A percentile compares a stretch with the other conserved stretches of the same genome.
Evolutionary conservation across 495 filamentous ascomycete species (phyloP).

Genomic region (Cryomyces antarcticus): DNA sequence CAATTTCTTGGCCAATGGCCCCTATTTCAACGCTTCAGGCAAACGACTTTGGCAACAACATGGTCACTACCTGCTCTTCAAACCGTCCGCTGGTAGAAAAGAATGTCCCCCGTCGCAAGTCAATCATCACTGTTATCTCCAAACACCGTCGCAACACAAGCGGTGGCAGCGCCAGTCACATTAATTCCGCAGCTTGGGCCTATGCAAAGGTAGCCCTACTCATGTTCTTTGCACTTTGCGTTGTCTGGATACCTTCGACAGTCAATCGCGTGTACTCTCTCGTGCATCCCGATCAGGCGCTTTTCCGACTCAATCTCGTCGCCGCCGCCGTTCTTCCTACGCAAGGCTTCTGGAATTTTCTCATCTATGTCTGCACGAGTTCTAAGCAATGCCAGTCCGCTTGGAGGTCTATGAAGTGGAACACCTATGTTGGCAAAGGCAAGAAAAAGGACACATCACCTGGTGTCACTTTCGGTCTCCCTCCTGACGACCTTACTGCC

Average conservation of each 20-base stretch:
- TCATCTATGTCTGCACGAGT: slow-evolving; percentile 56
- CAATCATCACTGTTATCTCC: slow-evolving; percentile 4
- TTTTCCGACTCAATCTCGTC: slow-evolving; percentile 43
- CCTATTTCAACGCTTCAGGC: too few species aligned
- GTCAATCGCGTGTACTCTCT: slow-evolving; percentile 58
- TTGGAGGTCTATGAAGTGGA: too few species aligned
- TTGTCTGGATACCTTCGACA: slow-evolving; percentile 73
- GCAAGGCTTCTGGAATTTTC: slow-evolving; percentile 73
- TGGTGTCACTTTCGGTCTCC: too few species aligned
- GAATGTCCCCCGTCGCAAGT: too few species aligned
- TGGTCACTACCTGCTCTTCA: too few species aligned
- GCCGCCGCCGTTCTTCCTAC: slow-evolving; percentile 59
- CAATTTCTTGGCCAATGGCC: too few species aligned
- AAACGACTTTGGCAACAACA: too few species aligned
- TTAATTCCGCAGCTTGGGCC: slow-evolving; percentile 36
- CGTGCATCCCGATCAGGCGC: slow-evolving; percentile 29
- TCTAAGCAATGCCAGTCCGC: background rate
- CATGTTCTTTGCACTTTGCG: slow-evolving; percentile 65
- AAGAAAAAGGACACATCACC: too few species aligned
- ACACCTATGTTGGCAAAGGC: too few species aligned
- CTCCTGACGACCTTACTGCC: too few species aligned
- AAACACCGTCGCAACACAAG: slow-evolving; percentile 1
- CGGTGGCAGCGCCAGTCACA: too few species aligned
- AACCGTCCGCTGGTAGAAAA: too few species aligned
- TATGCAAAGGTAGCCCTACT: slow-evolving; percentile 70